Evolutionary conservation across 2,329 filamentous ascomycete genomes (phyloP), one percentile per base, ranked within the genome.

Genomic region (Paecilomyces sp.): DNA sequence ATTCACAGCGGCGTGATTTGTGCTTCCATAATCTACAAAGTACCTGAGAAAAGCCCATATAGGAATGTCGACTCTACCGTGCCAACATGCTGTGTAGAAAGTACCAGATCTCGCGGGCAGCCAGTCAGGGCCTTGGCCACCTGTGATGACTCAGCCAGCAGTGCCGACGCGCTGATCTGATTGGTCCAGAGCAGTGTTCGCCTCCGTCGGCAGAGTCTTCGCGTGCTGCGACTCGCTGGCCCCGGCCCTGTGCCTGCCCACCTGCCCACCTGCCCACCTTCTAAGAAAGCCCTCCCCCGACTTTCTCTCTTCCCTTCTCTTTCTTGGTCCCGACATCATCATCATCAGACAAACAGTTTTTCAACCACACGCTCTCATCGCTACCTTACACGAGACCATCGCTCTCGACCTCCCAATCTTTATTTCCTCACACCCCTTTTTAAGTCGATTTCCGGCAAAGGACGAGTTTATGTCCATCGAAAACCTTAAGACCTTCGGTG

Each of bases 381-480:
- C 58, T 54, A 53, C 61, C 59, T 65, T 55, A 52, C 59, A 70
- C 41, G 71, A 74, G 70, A 74, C 70, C 63, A 59, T 66, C 59
- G 68, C 65, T 73, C 70, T 75, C 71, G 58, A 47, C 60, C 62
- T 61, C 62, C 62, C 65, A 61, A 60, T 66, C 61, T 65, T 63
- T 70, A 66, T 68, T 67, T 65, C 64, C 66, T 58, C 57, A 68
- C 60, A 69, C 68, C 68, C 71, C 68, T 74, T 73, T 73, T 74
- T 75, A 77, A 22, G 70, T 68, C 71, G 69, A 77, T 76, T 74
- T 72, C 83, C 82, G 79, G 75, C 74, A 84, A 87, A 86, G 85
- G 83, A 83, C 87, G 88, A 89, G 88, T 92, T 91, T 92, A 94
- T 94, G 91, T 94, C 91, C 87, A 94, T 94, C 90, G 90, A 94